These are phyloP conservation scores for Vanrija pseudolonga DNA, from an alignment of 1,284 basidiomycete species.

Conservation along the genomic window DNA sequence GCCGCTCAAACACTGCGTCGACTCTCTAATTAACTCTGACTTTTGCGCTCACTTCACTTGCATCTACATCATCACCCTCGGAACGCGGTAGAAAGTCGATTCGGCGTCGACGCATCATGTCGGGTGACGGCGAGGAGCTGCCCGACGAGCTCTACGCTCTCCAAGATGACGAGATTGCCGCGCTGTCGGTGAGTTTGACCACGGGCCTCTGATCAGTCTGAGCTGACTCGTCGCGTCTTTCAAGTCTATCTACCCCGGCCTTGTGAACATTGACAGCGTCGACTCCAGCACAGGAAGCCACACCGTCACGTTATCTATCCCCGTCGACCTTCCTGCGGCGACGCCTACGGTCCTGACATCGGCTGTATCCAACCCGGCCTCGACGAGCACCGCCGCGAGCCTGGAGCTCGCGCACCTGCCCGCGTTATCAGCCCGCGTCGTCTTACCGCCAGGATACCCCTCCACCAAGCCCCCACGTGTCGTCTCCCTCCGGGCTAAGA, in stretches of 20 bases:
- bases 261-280: constrained; percentile 16
- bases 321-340: constrained; percentile 23
- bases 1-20: too few relatives aligned
- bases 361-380: neutral
- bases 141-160: too few relatives aligned
- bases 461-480: constrained; percentile 13
- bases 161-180: too few relatives aligned
- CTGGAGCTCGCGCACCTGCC: constrained; percentile 33
- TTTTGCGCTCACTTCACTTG: too few relatives aligned
- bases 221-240: too few relatives aligned
- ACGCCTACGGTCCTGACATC: neutral
- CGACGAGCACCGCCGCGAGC: constrained; percentile 1
- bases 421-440: constrained; percentile 22
- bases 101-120: too few relatives aligned
- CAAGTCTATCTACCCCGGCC: constrained; percentile 38
- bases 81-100: too few relatives aligned
- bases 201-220: too few relatives aligned
- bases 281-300: constrained; percentile 13
- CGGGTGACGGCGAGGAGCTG: too few relatives aligned
- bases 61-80: too few relatives aligned
- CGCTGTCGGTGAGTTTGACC: too few relatives aligned
- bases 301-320: constrained; percentile 22
- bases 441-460: constrained; percentile 33
- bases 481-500: constrained; percentile 16
- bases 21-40: too few relatives aligned